Base-by-base conservation (phyloP, 176 grass and related monocot species). In the Eremochloa ophiuroides region DNA sequence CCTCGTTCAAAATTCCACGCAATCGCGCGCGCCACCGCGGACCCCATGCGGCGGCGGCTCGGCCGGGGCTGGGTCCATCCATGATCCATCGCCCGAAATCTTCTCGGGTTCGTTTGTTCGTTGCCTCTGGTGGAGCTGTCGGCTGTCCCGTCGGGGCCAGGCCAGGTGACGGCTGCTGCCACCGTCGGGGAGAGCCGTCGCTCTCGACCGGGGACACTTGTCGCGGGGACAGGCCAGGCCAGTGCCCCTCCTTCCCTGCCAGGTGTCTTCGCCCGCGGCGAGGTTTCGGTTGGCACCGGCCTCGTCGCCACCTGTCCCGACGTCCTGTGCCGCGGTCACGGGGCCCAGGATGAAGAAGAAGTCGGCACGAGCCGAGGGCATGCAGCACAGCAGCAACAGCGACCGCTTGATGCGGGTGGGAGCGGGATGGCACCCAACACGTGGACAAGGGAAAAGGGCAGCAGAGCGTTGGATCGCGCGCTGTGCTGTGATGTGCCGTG, bases 131-230 rank as follows among this genome's bases (percentile, higher is more conserved):
- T n/a, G n/a, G n/a, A 73, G 48, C 66, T 26, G 26, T 30, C 41
- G 3, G 42, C 13, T 50, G 14, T 18, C 48, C 17, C 17, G 48
- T 53, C 64, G 18, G 31, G 62, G 33, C 18, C 22, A n/a, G 33
- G 46, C 1, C 8, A 77, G 28, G 43, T 11, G 62, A 35, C 58
- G 58, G 75, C 37, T 9, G 41, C 9, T 16, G 18, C 62, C 47
- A 25, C 23, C 39, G 39, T 7, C 18, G 51, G 74, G n/a, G n/a
- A 66, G 43, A 31, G 43, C 10, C 84, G 34, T 80, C 77, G 84
- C 42, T 2, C n/a, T 79, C 42, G 13, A n/a, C n/a, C n/a, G n/a
- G 27, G 77, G 77, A 80, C 69, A 86, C 76, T 50, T 86, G 69
- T 80, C 77, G 43, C 33, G 58, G 7, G 15, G 2, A 18, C 14